These are phyloP conservation scores for Penicillium fuscoglaucum DNA, from an alignment of 2,329 filamentous ascomycete species.

Conservation along the genomic window DNA sequence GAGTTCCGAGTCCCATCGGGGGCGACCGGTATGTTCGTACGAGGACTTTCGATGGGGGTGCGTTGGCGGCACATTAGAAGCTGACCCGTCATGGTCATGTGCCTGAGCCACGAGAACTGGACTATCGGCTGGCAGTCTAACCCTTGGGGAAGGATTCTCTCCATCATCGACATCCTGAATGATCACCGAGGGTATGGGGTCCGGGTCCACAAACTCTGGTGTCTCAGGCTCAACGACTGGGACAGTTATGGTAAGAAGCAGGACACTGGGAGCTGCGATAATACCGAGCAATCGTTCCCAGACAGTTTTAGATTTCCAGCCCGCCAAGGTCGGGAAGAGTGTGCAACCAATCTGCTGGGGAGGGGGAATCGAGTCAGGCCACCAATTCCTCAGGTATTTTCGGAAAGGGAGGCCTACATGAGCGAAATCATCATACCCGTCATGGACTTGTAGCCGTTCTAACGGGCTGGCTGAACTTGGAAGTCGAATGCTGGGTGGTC, in stretches of 20 bases:
- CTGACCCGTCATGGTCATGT: conserved; percentile 3
- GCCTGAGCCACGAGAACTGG: conserved; percentile 32
- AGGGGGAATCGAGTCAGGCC: conserved; percentile 74
- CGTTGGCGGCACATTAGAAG: conserved; percentile 9
- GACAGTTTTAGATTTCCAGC: conserved; percentile 78
- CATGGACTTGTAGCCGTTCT: conserved; percentile 30
- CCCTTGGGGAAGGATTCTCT: conserved; percentile 24
- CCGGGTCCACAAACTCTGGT: conserved; percentile 48
- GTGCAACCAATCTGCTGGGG: conserved; percentile 70
- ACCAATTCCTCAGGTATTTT: conserved; percentile 63
- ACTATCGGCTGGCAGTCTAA: conserved; percentile 41
- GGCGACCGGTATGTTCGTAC: conserved; percentile 17
- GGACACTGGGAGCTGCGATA: conserved; percentile 84
- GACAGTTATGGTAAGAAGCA: conserved; percentile 83
- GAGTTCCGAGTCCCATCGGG: conserved; percentile 44
- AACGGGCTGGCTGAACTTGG: conserved; percentile 44
- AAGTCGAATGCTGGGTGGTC: conserved; percentile 58
- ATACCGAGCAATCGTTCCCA: conserved; percentile 81
- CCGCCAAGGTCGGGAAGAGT: conserved; percentile 82
- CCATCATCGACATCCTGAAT: conserved; percentile 24
- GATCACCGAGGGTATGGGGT: conserved; percentile 36
- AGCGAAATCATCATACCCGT: conserved; percentile 34
- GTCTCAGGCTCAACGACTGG: conserved; percentile 78
- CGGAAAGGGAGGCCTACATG: conserved; percentile 42
- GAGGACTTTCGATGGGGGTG: conserved; percentile 22